Base-by-base conservation (phyloP, 2,329 filamentous ascomycete genomes). In the Mollisia scopiformis region DNA sequence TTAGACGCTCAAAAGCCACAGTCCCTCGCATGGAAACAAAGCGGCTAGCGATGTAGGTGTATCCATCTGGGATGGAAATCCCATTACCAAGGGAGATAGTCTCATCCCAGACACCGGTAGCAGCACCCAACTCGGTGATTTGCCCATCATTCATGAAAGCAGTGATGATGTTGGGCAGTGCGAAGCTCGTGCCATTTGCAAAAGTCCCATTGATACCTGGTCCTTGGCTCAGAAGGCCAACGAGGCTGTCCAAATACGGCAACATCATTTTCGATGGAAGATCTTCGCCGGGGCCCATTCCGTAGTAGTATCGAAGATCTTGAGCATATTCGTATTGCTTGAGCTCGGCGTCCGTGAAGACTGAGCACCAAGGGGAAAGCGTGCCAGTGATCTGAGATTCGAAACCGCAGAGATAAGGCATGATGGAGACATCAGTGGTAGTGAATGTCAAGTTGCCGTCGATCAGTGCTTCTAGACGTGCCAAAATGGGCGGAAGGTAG, bases 341-440 rank as follows among this genome's bases (percentile, higher is more conserved):
- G 57, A 88, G 78, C 71, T 91, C 88, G 2, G 84, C 77, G 33
- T 87, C 77, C 2, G 82, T 86, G 67, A 89, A 87, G 16, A 88
- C 77, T 54, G 77, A 76, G 70, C 88, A 90, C 77, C 84, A 90
- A 0, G 86, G 84, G 4, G 85, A 88, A 3, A 84, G 72, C 1
- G 75, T 75, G 1, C 88, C 87, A 0, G 79, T 85, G 64, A 90
- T 89, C 68, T 90, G 88, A 2, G 82, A 86, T 68, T 91, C 88
- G 61, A 88, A 91, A 3, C 86, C 88, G 66, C 88, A 91, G n/a
- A 90, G 78, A 66, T 90, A 89, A 0, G 87, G 86, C 53, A 90
- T 86, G 47, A 82, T 80, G 7, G 75, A 77, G 43, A 87, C 76
- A 59, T 89, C 85, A 1, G 73, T 74, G 31, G 80, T 75, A 0